Conservation (phyloP, 202 grass and related monocot genomes). For the Carex sylvatica region DNA sequence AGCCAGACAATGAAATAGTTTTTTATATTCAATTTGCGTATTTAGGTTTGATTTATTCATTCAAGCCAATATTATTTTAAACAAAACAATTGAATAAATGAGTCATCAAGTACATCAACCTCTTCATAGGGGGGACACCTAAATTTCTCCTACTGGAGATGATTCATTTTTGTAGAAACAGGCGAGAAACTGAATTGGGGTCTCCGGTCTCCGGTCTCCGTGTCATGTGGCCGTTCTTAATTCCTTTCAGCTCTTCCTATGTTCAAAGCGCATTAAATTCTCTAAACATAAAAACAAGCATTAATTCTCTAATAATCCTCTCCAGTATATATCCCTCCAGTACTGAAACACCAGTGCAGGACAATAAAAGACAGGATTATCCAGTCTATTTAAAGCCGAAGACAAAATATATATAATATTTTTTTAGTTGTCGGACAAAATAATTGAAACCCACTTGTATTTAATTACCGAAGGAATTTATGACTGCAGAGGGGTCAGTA, state of each 20-base stretch:
- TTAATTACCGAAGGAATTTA: slow-evolving; percentile 6
- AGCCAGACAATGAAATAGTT: background rate
- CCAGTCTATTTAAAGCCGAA: background rate
- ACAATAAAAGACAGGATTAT: background rate
- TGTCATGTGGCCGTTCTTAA: background rate
- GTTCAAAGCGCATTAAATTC: slow-evolving; percentile 16
- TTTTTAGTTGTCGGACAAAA: background rate
- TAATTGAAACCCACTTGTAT: background rate
- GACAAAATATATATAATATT: background rate
- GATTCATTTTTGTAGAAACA: background rate
- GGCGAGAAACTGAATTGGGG: background rate
- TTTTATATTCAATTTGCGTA: background rate
- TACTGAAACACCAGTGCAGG: background rate
- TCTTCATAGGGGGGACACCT: background rate
- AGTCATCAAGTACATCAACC: background rate
- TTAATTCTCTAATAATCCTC: background rate
- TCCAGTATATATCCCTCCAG: background rate
- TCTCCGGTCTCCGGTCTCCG: background rate
- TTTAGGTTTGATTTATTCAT: background rate
- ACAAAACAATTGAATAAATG: background rate
- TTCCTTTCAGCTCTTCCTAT: background rate
- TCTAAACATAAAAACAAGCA: background rate
- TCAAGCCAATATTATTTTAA: background rate
- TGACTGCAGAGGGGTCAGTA: background rate
- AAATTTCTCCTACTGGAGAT: background rate